phyloP scores from a whole-genome alignment of 371 early-diverging fungal species.

The Zychaea mexicana region DNA sequence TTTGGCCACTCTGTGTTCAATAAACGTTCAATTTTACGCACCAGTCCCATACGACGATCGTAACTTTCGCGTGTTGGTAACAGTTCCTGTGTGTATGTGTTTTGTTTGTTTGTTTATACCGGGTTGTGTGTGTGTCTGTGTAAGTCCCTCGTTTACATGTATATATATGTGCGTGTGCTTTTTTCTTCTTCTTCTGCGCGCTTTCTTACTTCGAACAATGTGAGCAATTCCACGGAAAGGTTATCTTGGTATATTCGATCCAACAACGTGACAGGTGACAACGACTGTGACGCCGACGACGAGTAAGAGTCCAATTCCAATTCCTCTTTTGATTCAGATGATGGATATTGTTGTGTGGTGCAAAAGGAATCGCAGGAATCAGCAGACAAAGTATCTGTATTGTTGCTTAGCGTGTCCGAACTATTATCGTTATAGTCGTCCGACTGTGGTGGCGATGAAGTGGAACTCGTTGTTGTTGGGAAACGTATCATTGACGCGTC shows the following conservation, averaged over 20 bases:
- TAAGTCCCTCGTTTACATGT: not conserved
- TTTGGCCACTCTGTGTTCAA: conserved; percentile 61
- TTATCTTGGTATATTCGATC: conserved; percentile 18
- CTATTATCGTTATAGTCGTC: conserved; percentile 17
- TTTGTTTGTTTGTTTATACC: not conserved
- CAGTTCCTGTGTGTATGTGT: conserved; percentile 26
- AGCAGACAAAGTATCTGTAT: conserved; percentile 14
- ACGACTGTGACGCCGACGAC: too few relatives aligned
- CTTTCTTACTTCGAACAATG: conserved; percentile 29
- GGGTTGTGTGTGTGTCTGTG: not conserved
- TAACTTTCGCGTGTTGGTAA: conserved; percentile 61
- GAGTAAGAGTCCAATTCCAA: not conserved
- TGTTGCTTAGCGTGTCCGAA: conserved; percentile 2
- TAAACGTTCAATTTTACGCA: conserved; percentile 55
- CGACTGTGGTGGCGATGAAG: conserved; percentile 15
- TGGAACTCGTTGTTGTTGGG: conserved; percentile 13
- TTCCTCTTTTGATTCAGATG: conserved; percentile 10
- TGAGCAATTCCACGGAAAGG: conserved; percentile 25
- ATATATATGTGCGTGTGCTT: not conserved
- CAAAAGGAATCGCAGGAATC: conserved; percentile 18
- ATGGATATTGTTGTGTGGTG: conserved; percentile 10
- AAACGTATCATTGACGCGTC: conserved; percentile 16
- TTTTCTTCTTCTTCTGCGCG: not conserved
- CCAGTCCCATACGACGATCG: conserved; percentile 51
- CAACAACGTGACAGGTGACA: not conserved